These are phyloP conservation scores for Cucurbita maxima DNA, from an alignment of 306 rosid genomes.

Conservation along the genomic window DNA sequence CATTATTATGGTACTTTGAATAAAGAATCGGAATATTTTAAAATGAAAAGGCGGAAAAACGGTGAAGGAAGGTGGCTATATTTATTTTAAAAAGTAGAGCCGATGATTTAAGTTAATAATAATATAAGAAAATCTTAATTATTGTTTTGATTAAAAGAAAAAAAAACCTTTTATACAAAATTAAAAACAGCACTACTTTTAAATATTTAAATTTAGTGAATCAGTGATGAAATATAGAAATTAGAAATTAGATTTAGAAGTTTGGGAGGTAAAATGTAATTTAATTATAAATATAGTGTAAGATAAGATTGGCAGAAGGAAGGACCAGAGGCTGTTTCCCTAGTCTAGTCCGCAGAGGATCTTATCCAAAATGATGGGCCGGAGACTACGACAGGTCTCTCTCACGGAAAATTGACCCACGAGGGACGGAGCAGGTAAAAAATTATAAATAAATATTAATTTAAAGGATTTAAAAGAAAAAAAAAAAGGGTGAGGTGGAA, in stretches of 20 bases:
- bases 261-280: not conserved
- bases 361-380: not conserved
- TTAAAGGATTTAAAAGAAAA: not conserved
- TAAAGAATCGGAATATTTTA: not conserved
- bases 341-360: not conserved
- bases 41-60: not conserved
- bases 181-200: not conserved
- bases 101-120: not conserved
- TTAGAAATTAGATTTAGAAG: not conserved
- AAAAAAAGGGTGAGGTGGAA: not conserved
- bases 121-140: not conserved
- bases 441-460: not conserved
- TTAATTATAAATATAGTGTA: not conserved
- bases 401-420: conserved; percentile 4
- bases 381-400: not conserved
- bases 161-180: too few species aligned
- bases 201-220: too few species aligned
- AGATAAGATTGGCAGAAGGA: not conserved
- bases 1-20: not conserved
- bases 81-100: not conserved
- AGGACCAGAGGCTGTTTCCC: not conserved
- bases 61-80: not conserved
- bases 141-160: too few species aligned
- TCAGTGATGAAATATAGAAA: too few species aligned
- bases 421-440: not conserved